These are phyloP conservation scores for Metschnikowia picachoensis DNA, from an alignment of 805 yeast genomes.

Conservation along the genomic window DNA sequence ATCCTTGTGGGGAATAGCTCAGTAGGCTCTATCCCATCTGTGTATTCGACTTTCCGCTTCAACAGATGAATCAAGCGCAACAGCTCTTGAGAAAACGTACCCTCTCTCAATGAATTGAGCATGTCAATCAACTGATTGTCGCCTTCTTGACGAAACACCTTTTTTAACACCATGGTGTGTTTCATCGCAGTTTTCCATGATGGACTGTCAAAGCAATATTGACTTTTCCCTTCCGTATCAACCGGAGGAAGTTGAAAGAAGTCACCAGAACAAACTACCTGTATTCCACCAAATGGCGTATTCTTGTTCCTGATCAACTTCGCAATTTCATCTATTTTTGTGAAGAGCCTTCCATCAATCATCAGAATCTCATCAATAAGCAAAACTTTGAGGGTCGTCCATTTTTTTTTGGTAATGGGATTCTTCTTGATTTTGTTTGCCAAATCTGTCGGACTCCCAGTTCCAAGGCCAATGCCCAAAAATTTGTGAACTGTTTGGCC, in stretches of 20 bases:
- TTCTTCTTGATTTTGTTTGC: slow-evolving; percentile 52
- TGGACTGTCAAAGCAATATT: slow-evolving; percentile 62
- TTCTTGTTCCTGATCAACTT: slow-evolving; percentile 40
- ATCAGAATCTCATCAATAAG: slow-evolving; percentile 77
- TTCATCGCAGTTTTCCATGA: slow-evolving; percentile 60
- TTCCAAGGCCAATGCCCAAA: slow-evolving; percentile 74
- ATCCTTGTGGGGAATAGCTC: slow-evolving; percentile 68
- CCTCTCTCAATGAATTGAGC: slow-evolving; percentile 73
- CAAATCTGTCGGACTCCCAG: slow-evolving; percentile 45
- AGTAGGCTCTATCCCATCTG: slow-evolving; percentile 66
- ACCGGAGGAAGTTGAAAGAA: slow-evolving; percentile 83
- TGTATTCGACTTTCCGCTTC: slow-evolving; percentile 45
- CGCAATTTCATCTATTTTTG: slow-evolving; percentile 61
- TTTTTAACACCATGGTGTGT: slow-evolving; percentile 54
- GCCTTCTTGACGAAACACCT: slow-evolving; percentile 74
- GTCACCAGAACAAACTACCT: slow-evolving; percentile 73
- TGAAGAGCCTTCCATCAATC: slow-evolving; percentile 68
- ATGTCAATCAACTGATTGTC: slow-evolving; percentile 66
- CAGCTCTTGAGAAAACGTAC: slow-evolving; percentile 48
- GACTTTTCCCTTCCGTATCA: slow-evolving; percentile 27
- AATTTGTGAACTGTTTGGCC: slow-evolving; percentile 76
- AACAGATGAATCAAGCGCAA: slow-evolving; percentile 47
- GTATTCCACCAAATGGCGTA: slow-evolving; percentile 78
- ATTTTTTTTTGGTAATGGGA: slow-evolving; percentile 46
- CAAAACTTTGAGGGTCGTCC: slow-evolving; percentile 56